Evolutionary conservation across 1,284 basidiomycete species (phyloP), one percentile per base, ranked within the genome.

Genomic region (Microbotryum scabiosae): DNA sequence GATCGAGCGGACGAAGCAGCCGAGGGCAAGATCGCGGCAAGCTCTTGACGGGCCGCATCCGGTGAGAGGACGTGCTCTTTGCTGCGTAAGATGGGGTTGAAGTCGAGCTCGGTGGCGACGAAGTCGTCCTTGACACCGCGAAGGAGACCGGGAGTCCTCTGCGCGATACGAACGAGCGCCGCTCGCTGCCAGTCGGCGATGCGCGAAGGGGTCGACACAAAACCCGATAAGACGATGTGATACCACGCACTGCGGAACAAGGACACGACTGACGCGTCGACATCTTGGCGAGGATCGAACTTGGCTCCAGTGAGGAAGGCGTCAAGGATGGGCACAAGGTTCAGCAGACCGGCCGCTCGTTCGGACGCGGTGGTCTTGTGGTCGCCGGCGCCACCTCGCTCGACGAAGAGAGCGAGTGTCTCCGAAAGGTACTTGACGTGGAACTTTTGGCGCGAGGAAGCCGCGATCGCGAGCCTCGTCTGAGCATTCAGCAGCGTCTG

Each of bases 161-260:
- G 77, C 36, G 94, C 88, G 65, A 98, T 92, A 23, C 85, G 82
- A 28, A 82, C 80, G 25, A 97, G 79, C 2, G 88, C 86, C 28
- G 85, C 84, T 55, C 81, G 79, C 59, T 87, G 81, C 85, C 87
- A 88, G 47, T 85, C 82, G 78, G 85, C 73, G 72, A 49, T 68
- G 68, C 45, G 79, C 79, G 48, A 78, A 79, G 56, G 59, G n/a
- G 61, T 72, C 77, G 66, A 78, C 60, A 75, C 85, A 67, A 90
- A 86, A 44, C 86, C 84, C 71, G 92, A 91, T 18, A 97, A 80
- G 21, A 88, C 83, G 70, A 88, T 90, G 16, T 97, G 77, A 76
- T 96, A 90, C 94, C 94, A 98, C 77, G 93, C 82, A 73, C 91
- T 92, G 52, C 93, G 83, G 81, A 97, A 98, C 21, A 90, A 79